Base-by-base conservation (phyloP, 169 alveolate genomes). In the Plasmodium gallinaceum region DNA sequence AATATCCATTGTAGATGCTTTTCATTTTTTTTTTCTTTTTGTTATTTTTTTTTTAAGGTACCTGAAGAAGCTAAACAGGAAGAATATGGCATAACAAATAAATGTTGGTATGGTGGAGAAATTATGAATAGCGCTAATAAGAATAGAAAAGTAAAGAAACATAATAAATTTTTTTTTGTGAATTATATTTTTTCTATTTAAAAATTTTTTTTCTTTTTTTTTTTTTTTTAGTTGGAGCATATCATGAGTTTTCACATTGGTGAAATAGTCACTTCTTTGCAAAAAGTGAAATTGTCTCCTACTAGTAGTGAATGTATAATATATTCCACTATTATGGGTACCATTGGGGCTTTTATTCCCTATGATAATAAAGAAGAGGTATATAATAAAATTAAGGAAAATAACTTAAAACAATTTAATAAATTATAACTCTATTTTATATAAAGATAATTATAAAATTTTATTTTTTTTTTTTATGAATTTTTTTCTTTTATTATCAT, bases 271-370 rank as follows among this genome's bases (percentile, higher is more conserved):
- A 98, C 99, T 8, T 96, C 99, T 45, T 78, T 98, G 20, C 96
- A 96, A 88, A 98, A 97, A 83, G 96, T 97, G 32, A 88, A 93
- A 45, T 88, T 97, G 70, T 93, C 97, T 12, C 93, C 98, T 12
- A 94, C 97, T 10, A 97, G 98, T 18, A 91, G 97, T 20, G 99
- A 98, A 69, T 94, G 96, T 16, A 94, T 99, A 60, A 89, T 98
- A 16, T 98, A 97, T 90, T 98, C 98, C 24, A 98, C 99, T 12
- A 91, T 98, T 16, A 96, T 97, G 97, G 99, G 99, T 16, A 83
- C 98, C 5, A 94, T 99, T 43, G 99, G 99, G 3, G 98, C 99
- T 22, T 88, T 98, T 45, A 92, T 97, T 16, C 99, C 99, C 51
- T 97, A 98, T 93, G 96, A 97, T 72, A 96, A 96, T 57, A 97